A percentile compares a stretch with the other conserved stretches of the same genome.
Evolutionary conservation across 2,329 filamentous ascomycete species (phyloP).

Genomic region (Zopfia rhizophila): DNA sequence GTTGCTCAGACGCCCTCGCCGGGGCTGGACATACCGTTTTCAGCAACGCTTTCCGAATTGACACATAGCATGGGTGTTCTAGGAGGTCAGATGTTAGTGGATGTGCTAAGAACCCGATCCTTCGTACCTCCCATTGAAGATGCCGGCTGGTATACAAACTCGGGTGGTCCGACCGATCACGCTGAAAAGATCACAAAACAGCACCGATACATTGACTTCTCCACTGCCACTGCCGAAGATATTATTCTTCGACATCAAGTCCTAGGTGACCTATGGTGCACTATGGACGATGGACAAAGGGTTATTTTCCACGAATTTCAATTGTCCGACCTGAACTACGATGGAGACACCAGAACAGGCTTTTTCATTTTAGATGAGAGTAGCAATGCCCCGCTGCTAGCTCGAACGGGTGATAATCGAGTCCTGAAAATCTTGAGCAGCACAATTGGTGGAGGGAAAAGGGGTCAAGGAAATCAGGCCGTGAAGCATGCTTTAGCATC

Average conservation of each 20-base stretch:
- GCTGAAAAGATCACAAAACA: constrained; percentile 78
- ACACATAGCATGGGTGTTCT: constrained; percentile 65
- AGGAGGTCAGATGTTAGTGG: constrained; percentile 77
- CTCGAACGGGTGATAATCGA: too few species aligned
- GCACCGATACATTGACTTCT: constrained; percentile 72
- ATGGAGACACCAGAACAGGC: too few species aligned
- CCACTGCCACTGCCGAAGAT: constrained; percentile 62
- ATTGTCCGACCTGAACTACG: too few species aligned
- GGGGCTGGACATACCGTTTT: constrained; percentile 63
- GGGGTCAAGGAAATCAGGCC: too few species aligned
- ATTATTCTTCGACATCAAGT: constrained; percentile 68
- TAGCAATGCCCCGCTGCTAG: too few species aligned
- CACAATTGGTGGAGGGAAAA: too few species aligned
- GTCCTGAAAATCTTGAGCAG: too few species aligned
- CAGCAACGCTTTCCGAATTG: constrained; percentile 61
- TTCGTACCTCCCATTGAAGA: constrained; percentile 72
- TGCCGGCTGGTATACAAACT: constrained; percentile 37
- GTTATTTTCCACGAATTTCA: constrained; percentile 34
- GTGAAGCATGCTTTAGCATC: too few species aligned
- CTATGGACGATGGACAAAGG: constrained; percentile 38
- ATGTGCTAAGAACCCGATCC: constrained; percentile 69
- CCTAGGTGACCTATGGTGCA: constrained; percentile 74
- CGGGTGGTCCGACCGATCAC: constrained; percentile 51
- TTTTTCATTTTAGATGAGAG: too few species aligned
- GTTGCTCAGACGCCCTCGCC: constrained; percentile 72